A percentile compares a stretch with the other conserved stretches of the same genome.
Conservation (phyloP, 306 rosid genomes). For the Sechiopsis laciniata region DNA sequence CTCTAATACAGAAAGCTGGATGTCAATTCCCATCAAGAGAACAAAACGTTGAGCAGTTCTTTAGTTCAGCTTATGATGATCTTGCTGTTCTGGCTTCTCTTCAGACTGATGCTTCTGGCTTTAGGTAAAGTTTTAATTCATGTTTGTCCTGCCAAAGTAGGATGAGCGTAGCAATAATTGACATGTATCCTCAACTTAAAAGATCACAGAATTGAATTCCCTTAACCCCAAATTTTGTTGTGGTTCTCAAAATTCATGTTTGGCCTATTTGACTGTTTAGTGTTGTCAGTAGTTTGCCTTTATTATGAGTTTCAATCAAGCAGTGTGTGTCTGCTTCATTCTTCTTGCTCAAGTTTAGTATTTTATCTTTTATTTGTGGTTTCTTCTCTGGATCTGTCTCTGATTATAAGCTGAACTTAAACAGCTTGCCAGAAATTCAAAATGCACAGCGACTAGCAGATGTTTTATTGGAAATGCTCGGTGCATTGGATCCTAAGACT, state of each 20-base stretch:
- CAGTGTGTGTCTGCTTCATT: neutral
- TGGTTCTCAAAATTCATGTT: too few relatives aligned
- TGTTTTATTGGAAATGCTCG: slow-evolving; percentile 80
- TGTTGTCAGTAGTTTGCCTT: neutral
- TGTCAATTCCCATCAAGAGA: slow-evolving; percentile 83
- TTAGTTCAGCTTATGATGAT: slow-evolving; percentile 58
- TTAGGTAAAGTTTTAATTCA: slow-evolving; percentile 43
- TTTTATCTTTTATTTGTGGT: neutral
- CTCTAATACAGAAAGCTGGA: slow-evolving; percentile 57
- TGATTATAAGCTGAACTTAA: slow-evolving; percentile 23
- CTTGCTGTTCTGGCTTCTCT: slow-evolving; percentile 80
- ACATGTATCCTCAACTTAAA: too few relatives aligned
- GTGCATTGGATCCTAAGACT: slow-evolving; percentile 67
- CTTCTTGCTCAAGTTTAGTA: neutral
- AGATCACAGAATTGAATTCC: too few relatives aligned
- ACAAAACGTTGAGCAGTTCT: slow-evolving; percentile 64
- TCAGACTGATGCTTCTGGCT: slow-evolving; percentile 78
- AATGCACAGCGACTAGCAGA: slow-evolving; percentile 71
- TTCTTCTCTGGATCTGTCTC: neutral
- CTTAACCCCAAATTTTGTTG: too few relatives aligned
- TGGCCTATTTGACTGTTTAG: neutral
- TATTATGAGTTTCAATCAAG: neutral
- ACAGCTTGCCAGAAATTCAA: slow-evolving; percentile 73
- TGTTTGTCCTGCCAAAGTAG: too few relatives aligned
- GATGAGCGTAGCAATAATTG: too few relatives aligned